phyloP scores from a whole-genome alignment of 176 grass and related monocot species.

The Zoysia pacifica region DNA sequence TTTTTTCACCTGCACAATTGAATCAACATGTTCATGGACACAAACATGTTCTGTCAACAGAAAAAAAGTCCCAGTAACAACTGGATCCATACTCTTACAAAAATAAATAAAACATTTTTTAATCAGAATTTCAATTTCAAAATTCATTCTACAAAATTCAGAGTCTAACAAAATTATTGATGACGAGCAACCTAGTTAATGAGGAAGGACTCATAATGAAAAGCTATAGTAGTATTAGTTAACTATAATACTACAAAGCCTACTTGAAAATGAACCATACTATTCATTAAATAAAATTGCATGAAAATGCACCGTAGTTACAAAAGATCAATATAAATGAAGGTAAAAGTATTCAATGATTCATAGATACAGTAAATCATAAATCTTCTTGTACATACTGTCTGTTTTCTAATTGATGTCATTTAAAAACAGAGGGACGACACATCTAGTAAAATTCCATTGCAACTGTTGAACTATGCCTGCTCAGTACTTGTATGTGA shows the following conservation, averaged over 20 bases:
- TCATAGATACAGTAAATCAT: not conserved
- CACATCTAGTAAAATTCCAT: not conserved
- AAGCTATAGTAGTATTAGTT: not conserved
- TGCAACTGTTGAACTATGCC: not conserved
- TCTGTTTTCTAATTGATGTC: too few species aligned
- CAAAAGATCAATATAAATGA: not conserved
- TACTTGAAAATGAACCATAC: not conserved
- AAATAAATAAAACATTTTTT: not conserved
- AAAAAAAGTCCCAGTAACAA: not conserved
- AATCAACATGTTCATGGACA: not conserved
- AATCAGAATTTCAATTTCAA: not conserved
- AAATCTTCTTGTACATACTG: not conserved
- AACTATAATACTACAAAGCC: not conserved
- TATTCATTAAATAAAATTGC: not conserved
- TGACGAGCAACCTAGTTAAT: not conserved
- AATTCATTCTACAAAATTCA: not conserved
- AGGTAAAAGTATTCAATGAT: not conserved
- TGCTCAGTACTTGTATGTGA: not conserved
- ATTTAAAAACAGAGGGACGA: too few species aligned
- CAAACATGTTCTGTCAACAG: not conserved
- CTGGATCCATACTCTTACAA: not conserved
- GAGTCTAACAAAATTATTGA: not conserved
- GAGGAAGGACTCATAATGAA: not conserved
- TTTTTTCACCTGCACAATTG: constrained; percentile 78
- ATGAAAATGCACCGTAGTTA: not conserved